A percentile compares a stretch with the other conserved stretches of the same genome.
Conservation (phyloP, 257 asterid species). For the Marsdenia floribunda region DNA sequence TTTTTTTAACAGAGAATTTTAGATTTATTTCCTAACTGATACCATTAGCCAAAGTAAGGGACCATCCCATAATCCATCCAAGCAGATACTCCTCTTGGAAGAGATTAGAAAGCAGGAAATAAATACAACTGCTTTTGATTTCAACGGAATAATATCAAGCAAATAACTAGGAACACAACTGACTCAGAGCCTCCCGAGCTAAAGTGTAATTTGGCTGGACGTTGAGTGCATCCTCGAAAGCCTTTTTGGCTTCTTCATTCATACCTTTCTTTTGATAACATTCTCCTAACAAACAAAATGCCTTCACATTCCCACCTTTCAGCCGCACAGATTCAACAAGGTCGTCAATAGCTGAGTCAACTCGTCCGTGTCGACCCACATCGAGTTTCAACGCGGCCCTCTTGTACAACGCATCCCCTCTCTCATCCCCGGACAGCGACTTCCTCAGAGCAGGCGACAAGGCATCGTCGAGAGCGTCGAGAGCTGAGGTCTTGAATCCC, state of each 20-base stretch:
- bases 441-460: conserved; percentile 44
- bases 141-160: background rate
- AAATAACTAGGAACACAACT: conserved; percentile 22
- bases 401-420: conserved; percentile 57
- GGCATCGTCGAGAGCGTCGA: conserved; percentile 62
- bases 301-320: conserved; percentile 42
- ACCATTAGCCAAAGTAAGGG: background rate
- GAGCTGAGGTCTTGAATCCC: conserved; percentile 58
- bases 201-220: conserved; percentile 31
- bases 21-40: background rate
- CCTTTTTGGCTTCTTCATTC: conserved; percentile 41
- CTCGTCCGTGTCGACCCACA: conserved; percentile 25
- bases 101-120: background rate
- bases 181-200: conserved; percentile 44
- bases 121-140: background rate
- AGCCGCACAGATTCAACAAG: conserved; percentile 48
- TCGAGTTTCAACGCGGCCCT: conserved; percentile 54
- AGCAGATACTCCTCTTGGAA: background rate
- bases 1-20: background rate
- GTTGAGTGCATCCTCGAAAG: conserved; percentile 38
- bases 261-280: conserved; percentile 59
- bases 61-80: background rate
- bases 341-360: conserved; percentile 47
- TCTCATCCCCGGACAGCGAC: conserved; percentile 50
- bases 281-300: conserved; percentile 48